Evolutionary conservation across 129 eudicot species (phyloP).

Genomic region (Ambrosia artemisiifolia): DNA sequence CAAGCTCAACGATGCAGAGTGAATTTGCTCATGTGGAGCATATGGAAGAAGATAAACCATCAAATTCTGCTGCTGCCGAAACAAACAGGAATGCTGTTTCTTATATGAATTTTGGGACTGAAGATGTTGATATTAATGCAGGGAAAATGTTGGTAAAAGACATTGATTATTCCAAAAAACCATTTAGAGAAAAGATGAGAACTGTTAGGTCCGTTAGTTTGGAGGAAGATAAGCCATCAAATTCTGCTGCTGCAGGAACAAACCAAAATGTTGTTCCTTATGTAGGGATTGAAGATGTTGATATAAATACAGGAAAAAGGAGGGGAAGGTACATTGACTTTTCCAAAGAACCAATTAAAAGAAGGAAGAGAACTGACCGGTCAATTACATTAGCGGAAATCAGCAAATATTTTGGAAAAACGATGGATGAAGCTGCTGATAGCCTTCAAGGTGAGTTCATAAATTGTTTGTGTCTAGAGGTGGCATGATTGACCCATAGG

Average conservation of each 20-base stretch:
- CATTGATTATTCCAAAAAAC: not conserved
- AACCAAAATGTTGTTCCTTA: not conserved
- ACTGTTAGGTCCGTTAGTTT: not conserved
- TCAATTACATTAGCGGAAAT: conserved; percentile 5
- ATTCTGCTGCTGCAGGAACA: conserved; percentile 5
- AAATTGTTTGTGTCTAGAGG: not conserved
- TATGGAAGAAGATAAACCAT: conserved; percentile 7
- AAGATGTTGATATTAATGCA: not conserved
- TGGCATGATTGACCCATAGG: not conserved
- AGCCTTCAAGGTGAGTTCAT: conserved; percentile 8
- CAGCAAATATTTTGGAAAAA: not conserved
- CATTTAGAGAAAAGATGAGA: conserved; percentile 8
- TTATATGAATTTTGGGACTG: not conserved
- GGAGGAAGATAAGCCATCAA: not conserved
- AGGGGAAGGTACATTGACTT: not conserved
- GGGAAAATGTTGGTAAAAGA: not conserved
- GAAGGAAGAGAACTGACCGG: not conserved
- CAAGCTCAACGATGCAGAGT: not conserved
- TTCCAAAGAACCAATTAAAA: not conserved
- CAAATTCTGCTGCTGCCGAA: not conserved
- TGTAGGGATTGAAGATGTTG: conserved; percentile 1
- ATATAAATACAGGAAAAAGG: not conserved
- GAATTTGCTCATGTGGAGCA: conserved; percentile 3
- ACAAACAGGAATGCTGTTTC: not conserved
- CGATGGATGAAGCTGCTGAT: conserved; percentile 17